phyloP scores from a whole-genome alignment of 352 stramenopile genomes.

The Globisporangium paddicum region DNA sequence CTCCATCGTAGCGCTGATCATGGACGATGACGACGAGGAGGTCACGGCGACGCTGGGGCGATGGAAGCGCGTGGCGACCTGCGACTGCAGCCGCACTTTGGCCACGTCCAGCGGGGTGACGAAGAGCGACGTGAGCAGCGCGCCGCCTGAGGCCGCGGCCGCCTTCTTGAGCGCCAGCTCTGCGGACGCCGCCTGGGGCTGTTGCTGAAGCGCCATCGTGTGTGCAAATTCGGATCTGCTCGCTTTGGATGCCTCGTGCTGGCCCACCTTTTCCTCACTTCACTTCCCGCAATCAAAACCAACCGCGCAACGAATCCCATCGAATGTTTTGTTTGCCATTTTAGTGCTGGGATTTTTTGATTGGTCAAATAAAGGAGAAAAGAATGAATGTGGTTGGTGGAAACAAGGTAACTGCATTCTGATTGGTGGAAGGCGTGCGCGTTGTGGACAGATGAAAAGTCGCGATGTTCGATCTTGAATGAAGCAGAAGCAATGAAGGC shows the following conservation, averaged over 20 bases:
- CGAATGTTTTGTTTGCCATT: neutral
- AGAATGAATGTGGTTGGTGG: neutral
- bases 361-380: neutral
- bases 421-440: neutral
- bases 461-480: slow-evolving; percentile 5
- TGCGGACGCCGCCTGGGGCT: neutral
- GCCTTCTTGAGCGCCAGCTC: slow-evolving; percentile 66
- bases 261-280: neutral
- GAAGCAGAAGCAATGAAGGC: neutral
- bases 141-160: slow-evolving; percentile 54
- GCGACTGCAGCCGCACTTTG: slow-evolving; percentile 77
- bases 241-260: neutral
- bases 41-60: neutral
- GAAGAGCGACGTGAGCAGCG: slow-evolving; percentile 78
- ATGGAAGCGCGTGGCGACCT: slow-evolving; percentile 33
- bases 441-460: neutral
- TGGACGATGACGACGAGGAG: slow-evolving; percentile 3
- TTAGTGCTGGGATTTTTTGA: neutral
- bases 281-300: neutral
- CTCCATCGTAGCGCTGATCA: slow-evolving; percentile 18
- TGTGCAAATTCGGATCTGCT: slow-evolving; percentile 11
- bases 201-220: slow-evolving; percentile 1
- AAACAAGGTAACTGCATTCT: neutral
- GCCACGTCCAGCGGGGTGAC: slow-evolving; percentile 80
- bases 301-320: neutral